A percentile compares a stretch with the other conserved stretches of the same genome.
phyloP scores from a whole-genome alignment of 306 rosid genomes.

The Pyrus betulifolia region DNA sequence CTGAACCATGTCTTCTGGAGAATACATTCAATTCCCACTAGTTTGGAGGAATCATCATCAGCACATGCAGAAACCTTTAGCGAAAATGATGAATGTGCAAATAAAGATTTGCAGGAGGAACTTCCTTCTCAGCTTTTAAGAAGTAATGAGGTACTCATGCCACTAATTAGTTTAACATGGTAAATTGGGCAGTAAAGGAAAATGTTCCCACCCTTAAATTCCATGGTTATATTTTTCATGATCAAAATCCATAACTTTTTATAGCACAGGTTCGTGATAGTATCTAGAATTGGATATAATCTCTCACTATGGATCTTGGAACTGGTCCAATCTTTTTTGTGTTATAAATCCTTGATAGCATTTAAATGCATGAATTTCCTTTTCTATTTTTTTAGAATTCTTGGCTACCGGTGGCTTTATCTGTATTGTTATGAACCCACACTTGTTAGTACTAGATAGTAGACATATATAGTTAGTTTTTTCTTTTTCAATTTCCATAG shows the following conservation, averaged over 20 bases:
- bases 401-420: background rate
- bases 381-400: background rate
- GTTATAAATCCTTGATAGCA: background rate
- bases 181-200: background rate
- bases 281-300: background rate
- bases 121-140: conserved; percentile 31
- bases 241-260: background rate
- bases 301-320: background rate
- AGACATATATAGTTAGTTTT: too few relatives aligned
- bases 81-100: conserved; percentile 3
- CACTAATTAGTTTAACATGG: background rate
- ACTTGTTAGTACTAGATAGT: too few relatives aligned
- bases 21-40: conserved; percentile 13
- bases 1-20: conserved; percentile 6
- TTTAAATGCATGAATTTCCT: background rate
- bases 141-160: conserved; percentile 27
- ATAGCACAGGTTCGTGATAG: background rate
- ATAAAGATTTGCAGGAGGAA: conserved; percentile 16
- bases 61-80: conserved; percentile 14
- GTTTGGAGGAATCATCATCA: conserved; percentile 31
- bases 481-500: background rate
- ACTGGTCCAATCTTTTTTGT: background rate
- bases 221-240: background rate
- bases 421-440: too few relatives aligned
- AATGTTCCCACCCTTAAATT: background rate